phyloP scores from a whole-genome alignment of 2,329 filamentous ascomycete species.

The Epichloe gansuensis region DNA sequence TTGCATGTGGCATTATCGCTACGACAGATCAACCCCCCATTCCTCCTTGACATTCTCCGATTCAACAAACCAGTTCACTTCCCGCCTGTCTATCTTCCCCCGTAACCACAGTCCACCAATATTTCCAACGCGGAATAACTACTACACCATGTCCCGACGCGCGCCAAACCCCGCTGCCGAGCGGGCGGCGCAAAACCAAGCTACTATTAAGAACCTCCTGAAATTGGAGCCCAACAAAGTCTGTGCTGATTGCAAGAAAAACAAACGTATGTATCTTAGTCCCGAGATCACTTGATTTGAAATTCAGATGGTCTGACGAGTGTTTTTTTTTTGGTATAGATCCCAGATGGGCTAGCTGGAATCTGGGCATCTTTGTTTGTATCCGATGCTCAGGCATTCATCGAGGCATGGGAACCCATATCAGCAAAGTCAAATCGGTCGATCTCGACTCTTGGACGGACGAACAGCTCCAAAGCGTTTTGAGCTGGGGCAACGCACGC shows the following conservation, averaged over 20 bases:
- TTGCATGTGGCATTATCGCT: slow-evolving; percentile 3
- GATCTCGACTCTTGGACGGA: slow-evolving; percentile 98
- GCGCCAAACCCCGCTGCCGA: slow-evolving; percentile 67
- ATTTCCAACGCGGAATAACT: slow-evolving; percentile 8
- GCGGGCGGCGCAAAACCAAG: slow-evolving; percentile 82
- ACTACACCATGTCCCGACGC: slow-evolving; percentile 58
- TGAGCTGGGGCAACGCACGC: slow-evolving; percentile 90
- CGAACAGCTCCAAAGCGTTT: slow-evolving; percentile 85
- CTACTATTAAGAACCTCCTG: slow-evolving; percentile 85
- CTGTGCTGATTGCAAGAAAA: slow-evolving; percentile 96
- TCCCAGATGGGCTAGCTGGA: slow-evolving; percentile 98
- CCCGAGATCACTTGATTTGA: not conserved
- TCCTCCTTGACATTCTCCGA: not conserved
- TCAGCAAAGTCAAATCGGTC: slow-evolving; percentile 94
- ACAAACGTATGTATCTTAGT: slow-evolving; percentile 61
- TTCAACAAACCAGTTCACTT: not conserved
- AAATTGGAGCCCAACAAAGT: slow-evolving; percentile 94
- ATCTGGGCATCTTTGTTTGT: slow-evolving; percentile 91
- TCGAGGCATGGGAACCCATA: slow-evolving; percentile 96
- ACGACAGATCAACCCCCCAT: not conserved
- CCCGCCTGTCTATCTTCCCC: slow-evolving; percentile 1
- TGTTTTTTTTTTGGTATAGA: slow-evolving; percentile 37
- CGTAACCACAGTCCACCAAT: slow-evolving; percentile 6
- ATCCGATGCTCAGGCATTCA: slow-evolving; percentile 98
- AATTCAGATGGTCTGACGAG: slow-evolving; percentile 2